Base-by-base conservation (phyloP, 176 grass and related monocot genomes). In the Tuctoria greenei region DNA sequence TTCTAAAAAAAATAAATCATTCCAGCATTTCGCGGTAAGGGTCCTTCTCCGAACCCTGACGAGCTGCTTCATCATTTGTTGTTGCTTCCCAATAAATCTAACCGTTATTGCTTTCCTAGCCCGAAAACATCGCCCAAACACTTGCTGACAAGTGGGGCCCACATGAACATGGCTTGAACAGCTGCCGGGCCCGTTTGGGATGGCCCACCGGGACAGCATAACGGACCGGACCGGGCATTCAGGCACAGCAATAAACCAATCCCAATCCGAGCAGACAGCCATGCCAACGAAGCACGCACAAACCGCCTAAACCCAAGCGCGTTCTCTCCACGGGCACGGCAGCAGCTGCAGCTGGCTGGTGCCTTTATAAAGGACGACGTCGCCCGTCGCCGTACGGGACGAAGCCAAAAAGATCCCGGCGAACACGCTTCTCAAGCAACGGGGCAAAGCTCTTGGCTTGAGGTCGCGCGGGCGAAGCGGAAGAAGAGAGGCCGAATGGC, bases 241-340 rank as follows among this genome's bases (percentile, higher is more conserved):
- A 37, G 15, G 58, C 52, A 56, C 20, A 6, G 55, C 31, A 77
- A 15, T 20, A 58, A 65, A 46, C 13, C 52, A 56, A 57, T 61
- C 40, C 43, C 23, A 11, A 40, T 67, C 66, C 45, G 45, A 2
- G 11, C 43, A 17, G 20, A 24, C n/a, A 23, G n/a, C 20, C 20
- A 21, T 7, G 74, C 75, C 80, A 88, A 83, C 80, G 80, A 34
- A 74, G 69, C 80, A 39, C 62, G 80, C 80, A 83, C 56, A 69
- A 41, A 25, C 37, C 69, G 16, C 43, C 72, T 59, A 59, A 17
- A 42, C 20, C 62, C 10, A 64, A 55, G 55, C 86, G 85, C 74
- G 85, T 87, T 78, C 25, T 81, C 31, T 87, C 83, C 69, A 79
- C n/a, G 66, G 38, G 37, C 46, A n/a, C 56, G 61, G 25, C 55